phyloP scores from a whole-genome alignment of 768 basidiomycete genomes.

The Peribolospora baueri region DNA sequence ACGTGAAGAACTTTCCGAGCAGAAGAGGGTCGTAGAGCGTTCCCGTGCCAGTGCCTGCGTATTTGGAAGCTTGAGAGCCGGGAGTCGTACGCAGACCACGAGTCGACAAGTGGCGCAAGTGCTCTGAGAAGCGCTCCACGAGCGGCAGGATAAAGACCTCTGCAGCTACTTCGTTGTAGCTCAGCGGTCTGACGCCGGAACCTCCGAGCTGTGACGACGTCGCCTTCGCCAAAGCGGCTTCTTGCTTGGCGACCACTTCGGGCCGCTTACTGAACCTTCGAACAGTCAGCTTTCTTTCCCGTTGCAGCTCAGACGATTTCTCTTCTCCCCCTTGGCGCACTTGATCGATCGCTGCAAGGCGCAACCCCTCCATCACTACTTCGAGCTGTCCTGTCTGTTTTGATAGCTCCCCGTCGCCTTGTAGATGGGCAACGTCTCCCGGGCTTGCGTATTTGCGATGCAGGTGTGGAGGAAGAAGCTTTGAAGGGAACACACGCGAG shows the following conservation, averaged over 20 bases:
- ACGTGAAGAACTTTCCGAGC: constrained; percentile 47
- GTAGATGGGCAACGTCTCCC: constrained; percentile 19
- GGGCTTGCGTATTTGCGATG: constrained; percentile 42
- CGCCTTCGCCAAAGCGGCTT: background rate
- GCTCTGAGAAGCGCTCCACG: constrained; percentile 84
- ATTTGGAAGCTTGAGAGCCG: constrained; percentile 19
- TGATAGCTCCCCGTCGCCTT: background rate
- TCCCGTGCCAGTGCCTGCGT: constrained; percentile 52
- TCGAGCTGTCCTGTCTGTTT: constrained; percentile 24
- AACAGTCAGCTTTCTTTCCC: constrained; percentile 52
- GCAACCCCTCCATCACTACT: constrained; percentile 38
- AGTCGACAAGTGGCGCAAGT: constrained; percentile 58
- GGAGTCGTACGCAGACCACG: constrained; percentile 28
- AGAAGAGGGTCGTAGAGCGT: constrained; percentile 57
- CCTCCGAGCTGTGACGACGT: constrained; percentile 6
- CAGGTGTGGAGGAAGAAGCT: constrained; percentile 41
- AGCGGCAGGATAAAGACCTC: constrained; percentile 74
- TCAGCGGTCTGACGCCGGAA: constrained; percentile 1
- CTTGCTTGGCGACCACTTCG: background rate
- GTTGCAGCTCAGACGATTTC: constrained; percentile 35
- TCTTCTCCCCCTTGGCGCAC: constrained; percentile 32
- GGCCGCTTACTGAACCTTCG: constrained; percentile 14
- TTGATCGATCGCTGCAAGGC: constrained; percentile 36
- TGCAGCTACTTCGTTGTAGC: constrained; percentile 32
- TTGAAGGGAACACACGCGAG: constrained; percentile 43